phyloP scores from a whole-genome alignment of 371 early-diverging fungal genomes.

The Choanephora cucurbitarum region DNA sequence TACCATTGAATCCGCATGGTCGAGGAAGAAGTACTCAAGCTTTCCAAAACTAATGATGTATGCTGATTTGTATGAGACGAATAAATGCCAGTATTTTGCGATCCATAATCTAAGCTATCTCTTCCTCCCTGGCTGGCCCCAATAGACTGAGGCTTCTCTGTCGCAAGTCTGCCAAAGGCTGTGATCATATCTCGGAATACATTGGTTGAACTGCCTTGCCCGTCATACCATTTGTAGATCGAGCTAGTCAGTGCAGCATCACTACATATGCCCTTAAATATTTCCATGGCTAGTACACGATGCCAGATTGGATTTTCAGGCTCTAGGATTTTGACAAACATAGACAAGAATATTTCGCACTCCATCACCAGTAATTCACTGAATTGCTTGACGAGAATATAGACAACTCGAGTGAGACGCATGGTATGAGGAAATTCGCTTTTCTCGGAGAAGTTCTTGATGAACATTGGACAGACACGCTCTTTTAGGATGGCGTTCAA shows the following conservation, averaged over 20 bases:
- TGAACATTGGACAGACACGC: constrained; percentile 85
- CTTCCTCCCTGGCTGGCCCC: constrained; percentile 57
- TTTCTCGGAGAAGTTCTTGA: constrained; percentile 87
- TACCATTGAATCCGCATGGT: constrained; percentile 81
- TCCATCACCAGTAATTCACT: constrained; percentile 77
- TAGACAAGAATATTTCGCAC: constrained; percentile 91
- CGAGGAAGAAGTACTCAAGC: constrained; percentile 53
- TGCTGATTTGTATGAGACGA: constrained; percentile 13
- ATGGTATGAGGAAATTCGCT: constrained; percentile 83
- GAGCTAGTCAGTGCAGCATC: constrained; percentile 62
- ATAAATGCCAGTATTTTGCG: constrained; percentile 10
- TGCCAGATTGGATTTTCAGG: constrained; percentile 85
- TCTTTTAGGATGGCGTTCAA: constrained; percentile 74
- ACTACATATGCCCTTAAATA: constrained; percentile 69
- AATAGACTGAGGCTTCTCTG: constrained; percentile 76
- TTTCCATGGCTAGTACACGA: constrained; percentile 86
- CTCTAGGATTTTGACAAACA: constrained; percentile 83
- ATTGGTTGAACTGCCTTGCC: constrained; percentile 66
- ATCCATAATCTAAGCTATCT: constrained; percentile 42
- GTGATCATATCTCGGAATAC: constrained; percentile 83
- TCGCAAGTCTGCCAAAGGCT: constrained; percentile 74
- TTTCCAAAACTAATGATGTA: constrained; percentile 4
- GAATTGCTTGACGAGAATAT: constrained; percentile 80
- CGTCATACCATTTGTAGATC: constrained; percentile 80
- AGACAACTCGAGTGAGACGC: constrained; percentile 83